Evolutionary conservation across 805 yeast species (phyloP).

Genomic region (Candida loeiensis): DNA sequence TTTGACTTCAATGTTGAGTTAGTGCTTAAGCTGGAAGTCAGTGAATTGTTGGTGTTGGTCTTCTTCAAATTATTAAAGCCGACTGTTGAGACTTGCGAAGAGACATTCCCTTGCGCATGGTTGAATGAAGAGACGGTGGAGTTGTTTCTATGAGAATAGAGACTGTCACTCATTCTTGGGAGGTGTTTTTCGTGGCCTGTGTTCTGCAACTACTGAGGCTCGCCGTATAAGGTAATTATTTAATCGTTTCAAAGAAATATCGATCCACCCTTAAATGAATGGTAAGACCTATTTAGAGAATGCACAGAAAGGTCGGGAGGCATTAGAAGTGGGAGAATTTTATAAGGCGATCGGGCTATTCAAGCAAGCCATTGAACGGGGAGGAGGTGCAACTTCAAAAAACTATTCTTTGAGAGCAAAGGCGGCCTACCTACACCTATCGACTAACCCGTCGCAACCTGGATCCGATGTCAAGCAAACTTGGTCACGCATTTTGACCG

Average conservation of each 20-base stretch:
- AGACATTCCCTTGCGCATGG: slow-evolving; percentile 6
- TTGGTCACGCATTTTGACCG: slow-evolving; percentile 15
- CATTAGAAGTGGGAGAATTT: slow-evolving; percentile 11
- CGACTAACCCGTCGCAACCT: not conserved
- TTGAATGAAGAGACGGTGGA: slow-evolving; percentile 10
- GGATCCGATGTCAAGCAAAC: slow-evolving; percentile 7
- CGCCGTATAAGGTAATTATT: too few species aligned
- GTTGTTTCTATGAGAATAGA: slow-evolving; percentile 11
- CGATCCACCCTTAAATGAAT: slow-evolving; percentile 1
- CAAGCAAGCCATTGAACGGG: slow-evolving; percentile 15
- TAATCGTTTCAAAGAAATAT: not conserved
- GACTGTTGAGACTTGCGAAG: slow-evolving; percentile 14
- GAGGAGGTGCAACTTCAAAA: slow-evolving; percentile 6
- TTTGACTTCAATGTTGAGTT: slow-evolving; percentile 23
- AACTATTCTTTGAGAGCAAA: slow-evolving; percentile 15
- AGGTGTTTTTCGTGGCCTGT: not conserved
- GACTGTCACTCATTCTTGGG: slow-evolving; percentile 6
- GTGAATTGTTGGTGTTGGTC: slow-evolving; percentile 25
- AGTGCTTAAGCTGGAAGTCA: slow-evolving; percentile 14
- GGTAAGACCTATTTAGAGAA: slow-evolving; percentile 8
- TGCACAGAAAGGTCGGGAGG: slow-evolving; percentile 9
- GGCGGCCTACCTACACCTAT: slow-evolving; percentile 11
- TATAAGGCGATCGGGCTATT: slow-evolving; percentile 17
- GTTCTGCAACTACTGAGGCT: not conserved
- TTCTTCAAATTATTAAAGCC: slow-evolving; percentile 32